Conservation (phyloP, 805 yeast species). For the Kluyveromyces aestuarii region DNA sequence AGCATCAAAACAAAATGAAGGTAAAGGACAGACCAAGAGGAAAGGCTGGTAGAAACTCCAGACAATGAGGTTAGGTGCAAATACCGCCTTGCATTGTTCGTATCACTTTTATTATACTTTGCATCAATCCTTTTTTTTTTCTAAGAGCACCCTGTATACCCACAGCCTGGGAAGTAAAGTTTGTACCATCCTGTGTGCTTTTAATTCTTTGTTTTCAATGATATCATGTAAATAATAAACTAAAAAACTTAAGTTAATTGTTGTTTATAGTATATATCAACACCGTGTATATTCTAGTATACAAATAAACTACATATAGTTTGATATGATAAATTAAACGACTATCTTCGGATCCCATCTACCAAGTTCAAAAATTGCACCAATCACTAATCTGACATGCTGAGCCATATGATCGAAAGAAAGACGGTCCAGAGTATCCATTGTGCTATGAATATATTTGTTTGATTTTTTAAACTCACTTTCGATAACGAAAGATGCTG, state of each 20-base stretch:
- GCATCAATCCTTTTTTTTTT: neutral
- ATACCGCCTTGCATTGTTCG: neutral
- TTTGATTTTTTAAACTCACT: conserved; percentile 54
- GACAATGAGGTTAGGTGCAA: conserved; percentile 2
- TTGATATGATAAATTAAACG: neutral
- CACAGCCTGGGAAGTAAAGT: neutral
- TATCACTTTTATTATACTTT: neutral
- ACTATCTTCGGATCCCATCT: conserved; percentile 12
- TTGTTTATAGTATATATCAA: neutral
- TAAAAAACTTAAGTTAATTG: neutral
- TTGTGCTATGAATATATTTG: conserved; percentile 64
- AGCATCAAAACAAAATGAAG: conserved; percentile 72
- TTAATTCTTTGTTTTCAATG: neutral
- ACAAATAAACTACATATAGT: neutral
- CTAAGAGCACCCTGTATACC: neutral
- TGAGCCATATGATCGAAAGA: conserved; percentile 72
- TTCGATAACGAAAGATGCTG: conserved; percentile 77
- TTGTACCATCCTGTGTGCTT: neutral
- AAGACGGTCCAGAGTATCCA: conserved; percentile 76
- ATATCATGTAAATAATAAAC: neutral
- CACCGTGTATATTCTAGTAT: neutral
- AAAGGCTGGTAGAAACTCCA: conserved; percentile 29
- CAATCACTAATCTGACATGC: conserved; percentile 70
- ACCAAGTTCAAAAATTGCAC: conserved; percentile 62
- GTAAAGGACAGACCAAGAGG: conserved; percentile 90